Evolutionary conservation across 2,329 filamentous ascomycete species (phyloP), one percentile per base, ranked within the genome.

Genomic region (Ustilaginoidea virens): DNA sequence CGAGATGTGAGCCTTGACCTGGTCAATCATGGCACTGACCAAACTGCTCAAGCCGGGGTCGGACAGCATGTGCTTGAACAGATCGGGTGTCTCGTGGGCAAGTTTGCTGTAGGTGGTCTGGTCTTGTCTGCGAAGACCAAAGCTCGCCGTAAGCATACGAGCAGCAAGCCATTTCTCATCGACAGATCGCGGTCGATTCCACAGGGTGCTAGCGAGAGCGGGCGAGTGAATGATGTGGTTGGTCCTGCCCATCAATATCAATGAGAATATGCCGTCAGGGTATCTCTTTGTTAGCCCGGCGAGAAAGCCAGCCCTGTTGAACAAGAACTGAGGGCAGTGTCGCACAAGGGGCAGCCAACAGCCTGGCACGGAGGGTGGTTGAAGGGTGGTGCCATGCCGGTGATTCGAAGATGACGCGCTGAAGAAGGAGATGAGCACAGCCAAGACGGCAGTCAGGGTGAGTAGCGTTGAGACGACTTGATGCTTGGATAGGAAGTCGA

Each of bases 261-360:
- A 37, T 1, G 52, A 49, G 33, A 57, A 56, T 15, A 49, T 38
- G 18, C 55, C 55, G 9, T 48, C 37, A 0, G 46, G 35, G 25
- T 51, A 54, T 15, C 39, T 39, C 16, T 43, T 37, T n/a, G 45
- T 42, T 13, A 56, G 40, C 7, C 43, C 28, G 17, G 39, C 33
- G 24, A 57, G 39, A 16, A 52, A 50, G 12, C 36, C 35, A 5
- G 43, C 40, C n/a, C 38, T 34, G 34, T 41, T 41, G 27, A 47
- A 29, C 13, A 39, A 34, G 34, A 56, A 41, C 23, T 47, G 48
- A 1, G 50, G 47, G 9, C 45, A 38, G 24, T 58, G 53, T 10
- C 52, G 52, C 5, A 58, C 22, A 10, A 48, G 41, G 1, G 54
- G 54, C 2, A 56, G 27, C 48, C 49, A 55, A 28, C 48, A 53